Base-by-base conservation (phyloP, 148 eudicot species). In the Agrostemma githago region DNA sequence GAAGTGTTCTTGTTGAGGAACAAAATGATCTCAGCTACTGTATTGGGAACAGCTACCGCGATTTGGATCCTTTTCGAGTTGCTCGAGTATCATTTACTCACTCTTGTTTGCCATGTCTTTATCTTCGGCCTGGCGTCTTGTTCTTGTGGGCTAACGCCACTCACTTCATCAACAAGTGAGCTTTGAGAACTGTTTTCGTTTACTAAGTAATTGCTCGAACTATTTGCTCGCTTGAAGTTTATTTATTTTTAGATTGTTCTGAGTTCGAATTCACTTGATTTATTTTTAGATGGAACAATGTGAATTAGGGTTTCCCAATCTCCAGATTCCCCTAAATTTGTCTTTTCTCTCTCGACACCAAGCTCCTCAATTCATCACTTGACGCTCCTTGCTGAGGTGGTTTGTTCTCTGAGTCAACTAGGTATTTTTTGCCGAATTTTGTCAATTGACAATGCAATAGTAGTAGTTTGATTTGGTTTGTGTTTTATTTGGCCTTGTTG, bases 1-100 rank as follows among this genome's bases (percentile, higher is more conserved):
- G 98, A 93, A 82, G 82, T 93, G 15, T 83, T 91, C 71, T 75
- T 91, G 83, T 93, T 97, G 98, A 93, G 97, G 85, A 87, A 93
- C 91, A 93, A 91, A 86, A 93, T 91, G 89, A 81, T 89, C 67
- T 91, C 98, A 39, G 98, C 91, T 10, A 71, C 82, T 65, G 92
- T 88, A 8, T 87, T 93, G 40, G 92, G 83, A 77, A 82, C 85
- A 40, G 97, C 92, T 17, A 93, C 98, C 72, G 89, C 82, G 19
- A 81, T 89, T 68, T 93, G 97, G 94, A 90, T 91, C 77, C 79
- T 91, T 10, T 93, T 93, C 63, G 98, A 91, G 68, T 62, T 91
- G 78, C 79, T 91, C 3, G 94, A 91, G 66, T 93, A 90, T 62
- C 91, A 93, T 70, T 74, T 93, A 11, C 90, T 93, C 73, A 85